phyloP scores from a whole-genome alignment of 306 rosid genomes.

The Fragaria ananassa region DNA sequence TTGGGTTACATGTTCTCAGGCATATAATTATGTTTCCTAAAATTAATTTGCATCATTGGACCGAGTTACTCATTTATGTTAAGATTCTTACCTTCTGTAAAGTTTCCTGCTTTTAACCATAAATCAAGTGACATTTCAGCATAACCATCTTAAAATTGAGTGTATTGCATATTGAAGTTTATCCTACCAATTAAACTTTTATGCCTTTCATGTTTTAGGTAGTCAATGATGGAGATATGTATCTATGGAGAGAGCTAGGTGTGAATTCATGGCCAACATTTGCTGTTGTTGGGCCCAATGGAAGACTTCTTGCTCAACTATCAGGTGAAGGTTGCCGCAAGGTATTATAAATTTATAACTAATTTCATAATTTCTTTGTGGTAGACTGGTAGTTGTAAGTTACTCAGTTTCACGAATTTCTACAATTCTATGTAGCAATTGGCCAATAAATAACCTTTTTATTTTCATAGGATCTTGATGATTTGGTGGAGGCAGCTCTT shows the following conservation, averaged over 20 bases:
- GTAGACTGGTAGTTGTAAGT: not conserved
- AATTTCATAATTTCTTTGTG: not conserved
- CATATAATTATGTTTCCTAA: not conserved
- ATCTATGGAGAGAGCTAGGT: constrained; percentile 85
- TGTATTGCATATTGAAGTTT: not conserved
- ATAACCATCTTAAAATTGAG: not conserved
- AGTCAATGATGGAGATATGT: constrained; percentile 96
- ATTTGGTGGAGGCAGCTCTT: constrained; percentile 94
- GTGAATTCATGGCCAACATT: constrained; percentile 96
- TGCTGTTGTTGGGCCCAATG: constrained; percentile 77
- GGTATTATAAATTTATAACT: constrained; percentile 45
- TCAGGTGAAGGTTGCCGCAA: constrained; percentile 90
- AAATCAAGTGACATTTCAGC: not conserved
- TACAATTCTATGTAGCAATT: not conserved
- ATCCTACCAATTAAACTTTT: not conserved
- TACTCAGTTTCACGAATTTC: not conserved
- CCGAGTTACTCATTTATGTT: not conserved
- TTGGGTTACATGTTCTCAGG: not conserved
- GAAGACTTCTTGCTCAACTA: constrained; percentile 85
- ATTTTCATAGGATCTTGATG: constrained; percentile 73
- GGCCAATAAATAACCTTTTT: constrained; percentile 11
- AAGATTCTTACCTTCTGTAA: not conserved
- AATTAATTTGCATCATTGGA: not conserved
- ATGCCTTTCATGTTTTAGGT: constrained; percentile 46
- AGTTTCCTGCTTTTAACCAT: not conserved